phyloP scores from a whole-genome alignment of 2,329 filamentous ascomycete species.

The Diaporthe sp. region DNA sequence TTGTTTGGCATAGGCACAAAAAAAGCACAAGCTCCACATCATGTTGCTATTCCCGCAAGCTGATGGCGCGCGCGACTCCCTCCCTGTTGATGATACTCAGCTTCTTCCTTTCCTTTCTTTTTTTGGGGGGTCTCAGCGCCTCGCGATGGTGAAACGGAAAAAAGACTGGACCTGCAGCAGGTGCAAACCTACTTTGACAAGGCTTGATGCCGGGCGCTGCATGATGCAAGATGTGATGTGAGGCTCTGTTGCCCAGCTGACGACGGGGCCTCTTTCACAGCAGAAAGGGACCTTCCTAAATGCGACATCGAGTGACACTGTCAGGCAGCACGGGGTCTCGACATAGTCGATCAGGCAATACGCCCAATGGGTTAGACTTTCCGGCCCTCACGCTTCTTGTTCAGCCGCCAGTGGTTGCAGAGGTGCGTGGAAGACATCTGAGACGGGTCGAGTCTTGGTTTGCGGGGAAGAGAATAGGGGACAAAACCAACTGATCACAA shows the following conservation, averaged over 20 bases:
- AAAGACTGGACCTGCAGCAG: constrained; percentile 35
- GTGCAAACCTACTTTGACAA: constrained; percentile 15
- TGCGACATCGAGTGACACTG: constrained; percentile 32
- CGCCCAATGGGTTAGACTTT: constrained; percentile 31
- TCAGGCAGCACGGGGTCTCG: constrained; percentile 29
- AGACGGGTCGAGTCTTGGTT: constrained; percentile 35
- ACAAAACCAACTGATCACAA: constrained; percentile 2
- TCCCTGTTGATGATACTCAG: constrained; percentile 11
- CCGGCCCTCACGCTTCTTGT: background rate
- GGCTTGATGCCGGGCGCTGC: constrained; percentile 26
- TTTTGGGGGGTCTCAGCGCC: constrained; percentile 24
- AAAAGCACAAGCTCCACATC: constrained; percentile 29
- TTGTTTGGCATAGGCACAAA: constrained; percentile 27
- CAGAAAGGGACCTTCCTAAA: constrained; percentile 25
- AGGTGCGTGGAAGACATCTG: constrained; percentile 25
- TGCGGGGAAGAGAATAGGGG: constrained; percentile 19
- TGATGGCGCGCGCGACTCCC: constrained; percentile 11
- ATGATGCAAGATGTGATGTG: constrained; percentile 30
- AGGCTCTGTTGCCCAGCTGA: constrained; percentile 32
- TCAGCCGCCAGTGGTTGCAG: background rate
- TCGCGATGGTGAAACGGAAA: constrained; percentile 35
- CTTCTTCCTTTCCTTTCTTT: background rate
- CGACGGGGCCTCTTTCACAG: constrained; percentile 18
- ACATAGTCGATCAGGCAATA: constrained; percentile 26
- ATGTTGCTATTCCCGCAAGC: constrained; percentile 22